Conservation (phyloP, 208 protist genomes). For the Wallacemonas rigidus region DNA sequence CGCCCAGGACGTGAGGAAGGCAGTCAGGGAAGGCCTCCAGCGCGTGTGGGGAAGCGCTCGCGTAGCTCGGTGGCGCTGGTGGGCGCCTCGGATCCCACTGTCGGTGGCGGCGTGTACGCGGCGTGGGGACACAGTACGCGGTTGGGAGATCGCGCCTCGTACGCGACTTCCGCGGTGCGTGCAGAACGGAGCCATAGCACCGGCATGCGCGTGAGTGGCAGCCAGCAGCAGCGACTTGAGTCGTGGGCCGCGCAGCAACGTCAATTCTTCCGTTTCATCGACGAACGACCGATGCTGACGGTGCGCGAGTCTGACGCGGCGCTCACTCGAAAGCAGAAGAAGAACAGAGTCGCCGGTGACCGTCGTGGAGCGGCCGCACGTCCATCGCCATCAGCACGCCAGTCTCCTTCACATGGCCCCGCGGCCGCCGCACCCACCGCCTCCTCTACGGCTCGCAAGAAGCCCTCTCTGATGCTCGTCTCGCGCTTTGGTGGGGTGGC, state of each 20-base stretch:
- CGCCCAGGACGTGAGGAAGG: not conserved
- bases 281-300: conserved; percentile 48
- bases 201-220: not conserved
- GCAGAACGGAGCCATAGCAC: not conserved
- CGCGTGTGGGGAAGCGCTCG: not conserved
- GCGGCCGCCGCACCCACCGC: too few species aligned
- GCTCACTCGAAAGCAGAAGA: not conserved
- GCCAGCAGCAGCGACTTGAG: conserved; percentile 23
- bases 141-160: not conserved
- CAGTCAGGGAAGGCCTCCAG: not conserved
- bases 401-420: too few species aligned
- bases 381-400: too few species aligned
- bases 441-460: not conserved
- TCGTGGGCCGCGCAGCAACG: conserved; percentile 51
- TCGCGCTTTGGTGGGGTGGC: not conserved
- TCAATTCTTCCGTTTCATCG: conserved; percentile 71
- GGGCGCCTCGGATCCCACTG: not conserved
- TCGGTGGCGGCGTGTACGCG: not conserved
- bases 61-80: conserved; percentile 16
- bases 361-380: too few species aligned
- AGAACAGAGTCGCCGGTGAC: not conserved
- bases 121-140: not conserved
- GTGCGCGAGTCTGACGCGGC: conserved; percentile 15
- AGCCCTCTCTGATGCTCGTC: not conserved
- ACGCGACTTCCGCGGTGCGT: not conserved